These are phyloP conservation scores for Huntiella moniliformis DNA, from an alignment of 2,329 filamentous ascomycete species.

Conservation along the genomic window DNA sequence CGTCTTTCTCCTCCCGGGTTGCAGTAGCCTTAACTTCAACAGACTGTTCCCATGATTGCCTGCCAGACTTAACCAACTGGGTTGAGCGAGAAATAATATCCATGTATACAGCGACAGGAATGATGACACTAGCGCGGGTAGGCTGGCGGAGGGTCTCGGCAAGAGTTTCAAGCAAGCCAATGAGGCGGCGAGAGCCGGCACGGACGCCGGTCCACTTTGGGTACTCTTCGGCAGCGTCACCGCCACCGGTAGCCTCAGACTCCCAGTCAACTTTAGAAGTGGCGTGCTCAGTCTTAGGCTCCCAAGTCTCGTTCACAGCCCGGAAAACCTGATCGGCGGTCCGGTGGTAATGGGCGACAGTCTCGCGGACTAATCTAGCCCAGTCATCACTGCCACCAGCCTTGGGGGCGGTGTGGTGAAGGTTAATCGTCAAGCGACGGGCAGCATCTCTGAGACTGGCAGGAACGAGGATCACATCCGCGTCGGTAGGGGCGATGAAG, in stretches of 20 bases:
- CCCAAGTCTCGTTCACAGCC: constrained; percentile 64
- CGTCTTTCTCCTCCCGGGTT: constrained; percentile 62
- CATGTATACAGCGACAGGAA: constrained; percentile 48
- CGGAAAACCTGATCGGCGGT: constrained; percentile 64
- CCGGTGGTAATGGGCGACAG: constrained; percentile 46
- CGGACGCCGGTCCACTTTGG: constrained; percentile 56
- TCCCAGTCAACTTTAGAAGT: constrained; percentile 26
- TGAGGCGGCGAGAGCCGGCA: constrained; percentile 50
- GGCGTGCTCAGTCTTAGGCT: constrained; percentile 38
- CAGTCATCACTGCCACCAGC: constrained; percentile 61
- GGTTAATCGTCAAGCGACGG: constrained; percentile 45
- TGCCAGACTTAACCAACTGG: constrained; percentile 38
- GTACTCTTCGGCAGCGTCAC: constrained; percentile 29
- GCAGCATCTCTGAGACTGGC: constrained; percentile 36
- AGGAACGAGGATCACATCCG: constrained; percentile 29
- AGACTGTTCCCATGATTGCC: constrained; percentile 27
- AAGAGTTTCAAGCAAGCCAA: constrained; percentile 46
- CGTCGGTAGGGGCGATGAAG: constrained; percentile 46
- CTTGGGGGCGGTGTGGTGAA: constrained; percentile 69
- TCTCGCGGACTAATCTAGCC: constrained; percentile 43
- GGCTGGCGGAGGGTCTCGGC: constrained; percentile 41
- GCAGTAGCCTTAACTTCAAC: constrained; percentile 54
- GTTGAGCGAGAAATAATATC: constrained; percentile 55
- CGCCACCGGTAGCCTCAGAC: constrained; percentile 28
- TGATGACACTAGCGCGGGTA: constrained; percentile 44